phyloP scores from a whole-genome alignment of 179 eudicot genomes.

The Beta corolliflora region DNA sequence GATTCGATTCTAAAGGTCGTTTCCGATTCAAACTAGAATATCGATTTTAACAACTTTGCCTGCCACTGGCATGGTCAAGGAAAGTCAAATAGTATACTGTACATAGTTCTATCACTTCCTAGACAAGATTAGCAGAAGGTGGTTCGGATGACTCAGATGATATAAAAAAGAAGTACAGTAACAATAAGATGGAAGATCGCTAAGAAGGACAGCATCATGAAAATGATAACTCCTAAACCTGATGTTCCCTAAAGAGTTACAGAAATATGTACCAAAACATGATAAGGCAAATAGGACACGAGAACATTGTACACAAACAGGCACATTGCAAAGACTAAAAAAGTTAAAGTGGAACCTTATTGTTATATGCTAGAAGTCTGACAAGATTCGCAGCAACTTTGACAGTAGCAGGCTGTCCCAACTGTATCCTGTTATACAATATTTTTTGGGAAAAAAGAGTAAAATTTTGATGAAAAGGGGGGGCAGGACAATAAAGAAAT shows the following conservation, averaged over 20 bases:
- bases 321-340: slow-evolving; percentile 4
- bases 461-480: background rate
- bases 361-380: slow-evolving; percentile 74
- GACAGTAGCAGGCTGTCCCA: slow-evolving; percentile 95
- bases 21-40: too few relatives aligned
- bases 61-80: background rate
- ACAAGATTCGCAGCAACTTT: slow-evolving; percentile 97
- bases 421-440: slow-evolving; percentile 65
- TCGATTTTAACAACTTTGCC: too few relatives aligned
- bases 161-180: background rate
- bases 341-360: slow-evolving; percentile 55
- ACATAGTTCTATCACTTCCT: background rate
- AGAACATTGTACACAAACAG: background rate
- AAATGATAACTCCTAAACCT: background rate
- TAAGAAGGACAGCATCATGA: background rate
- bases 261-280: background rate
- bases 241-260: background rate
- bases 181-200: background rate
- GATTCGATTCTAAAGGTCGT: too few relatives aligned
- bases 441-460: background rate
- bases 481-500: background rate
- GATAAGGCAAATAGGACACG: background rate
- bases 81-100: background rate
- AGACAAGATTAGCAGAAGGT: background rate
- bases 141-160: background rate